Base-by-base conservation (phyloP, 306 rosid genomes). In the Ochetophila trinervis region DNA sequence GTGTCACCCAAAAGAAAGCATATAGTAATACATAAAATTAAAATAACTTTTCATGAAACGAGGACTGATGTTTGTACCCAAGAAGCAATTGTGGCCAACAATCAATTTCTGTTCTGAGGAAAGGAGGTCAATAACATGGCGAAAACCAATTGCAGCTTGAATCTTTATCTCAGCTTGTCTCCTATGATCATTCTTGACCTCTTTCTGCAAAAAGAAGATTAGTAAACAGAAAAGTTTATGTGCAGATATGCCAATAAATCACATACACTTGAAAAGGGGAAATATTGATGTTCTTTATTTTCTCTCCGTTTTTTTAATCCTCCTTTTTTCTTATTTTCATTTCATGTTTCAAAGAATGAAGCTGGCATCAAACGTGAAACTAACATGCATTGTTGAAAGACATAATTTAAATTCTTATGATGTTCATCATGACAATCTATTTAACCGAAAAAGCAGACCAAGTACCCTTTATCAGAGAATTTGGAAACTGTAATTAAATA, bases 121-220 rank as follows among this genome's bases (percentile, higher is more conserved):
- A 70, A 93, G 95, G 76, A 93, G 89, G 77, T 93, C 99, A 68
- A 93, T 84, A 69, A 90, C 97, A 73, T 90, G 99, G 55, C 99
- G 97, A 70, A 93, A 87, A 70, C 99, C 99, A 16, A 86, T 79
- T 4, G 97, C 99, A 70, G 75, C 62, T 78, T 83, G 86, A 71
- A 93, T 77, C 75, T 84, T 90, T 76, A 36, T 63, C 76, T 89
- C 85, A 57, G 64, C 83, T 27, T 32, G 80, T 79, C 75, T 67
- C 55, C 13, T 71, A 66, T 61, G 75, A 36, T 84, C 86, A 19
- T 82, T 82, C 68, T 90, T 87, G 63, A 93, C 82, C 79, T 86
- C 91, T 68, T 78, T 78, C 99, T 93, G 86, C 80, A 59, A 54
- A 55, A 65, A 42, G 19, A 11, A 24, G 49, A 76, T 71, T 69